These are phyloP conservation scores for Xylaria palmicola DNA, from an alignment of 495 filamentous ascomycete species.

Conservation along the genomic window DNA sequence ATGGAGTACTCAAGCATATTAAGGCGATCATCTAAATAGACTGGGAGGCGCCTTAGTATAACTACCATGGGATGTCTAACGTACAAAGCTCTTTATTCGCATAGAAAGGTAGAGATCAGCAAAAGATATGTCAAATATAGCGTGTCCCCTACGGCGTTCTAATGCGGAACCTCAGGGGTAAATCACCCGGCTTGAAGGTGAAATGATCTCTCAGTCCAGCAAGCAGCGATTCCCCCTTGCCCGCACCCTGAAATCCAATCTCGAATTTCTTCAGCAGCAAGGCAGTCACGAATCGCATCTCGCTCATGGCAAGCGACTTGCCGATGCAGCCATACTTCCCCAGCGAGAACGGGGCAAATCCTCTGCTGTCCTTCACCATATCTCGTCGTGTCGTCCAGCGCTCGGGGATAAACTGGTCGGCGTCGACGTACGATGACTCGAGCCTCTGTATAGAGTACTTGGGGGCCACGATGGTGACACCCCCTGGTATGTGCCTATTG, in stretches of 20 bases:
- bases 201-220: constrained; percentile 44
- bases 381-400: constrained; percentile 49
- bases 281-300: constrained; percentile 46
- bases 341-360: constrained; percentile 52
- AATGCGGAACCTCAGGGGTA: constrained; percentile 10
- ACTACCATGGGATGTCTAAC: too few species aligned
- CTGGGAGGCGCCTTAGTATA: too few species aligned
- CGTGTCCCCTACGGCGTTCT: not conserved
- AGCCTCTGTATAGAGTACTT: constrained; percentile 38
- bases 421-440: constrained; percentile 37
- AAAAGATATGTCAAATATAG: too few species aligned
- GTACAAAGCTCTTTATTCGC: too few species aligned
- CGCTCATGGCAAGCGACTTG: constrained; percentile 51
- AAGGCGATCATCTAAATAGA: too few species aligned
- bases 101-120: too few species aligned
- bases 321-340: constrained; percentile 51
- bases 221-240: constrained; percentile 37
- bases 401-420: constrained; percentile 52
- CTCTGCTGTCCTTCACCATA: constrained; percentile 42
- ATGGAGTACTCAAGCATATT: too few species aligned
- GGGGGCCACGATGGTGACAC: constrained; percentile 26
- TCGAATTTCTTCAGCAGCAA: constrained; percentile 44
- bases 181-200: constrained; percentile 32
- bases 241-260: constrained; percentile 41
- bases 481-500: constrained; percentile 45